A percentile compares a stretch with the other conserved stretches of the same genome.
Evolutionary conservation across 805 yeast genomes (phyloP).

Genomic region (Groenewaldozyma tartarivorans): DNA sequence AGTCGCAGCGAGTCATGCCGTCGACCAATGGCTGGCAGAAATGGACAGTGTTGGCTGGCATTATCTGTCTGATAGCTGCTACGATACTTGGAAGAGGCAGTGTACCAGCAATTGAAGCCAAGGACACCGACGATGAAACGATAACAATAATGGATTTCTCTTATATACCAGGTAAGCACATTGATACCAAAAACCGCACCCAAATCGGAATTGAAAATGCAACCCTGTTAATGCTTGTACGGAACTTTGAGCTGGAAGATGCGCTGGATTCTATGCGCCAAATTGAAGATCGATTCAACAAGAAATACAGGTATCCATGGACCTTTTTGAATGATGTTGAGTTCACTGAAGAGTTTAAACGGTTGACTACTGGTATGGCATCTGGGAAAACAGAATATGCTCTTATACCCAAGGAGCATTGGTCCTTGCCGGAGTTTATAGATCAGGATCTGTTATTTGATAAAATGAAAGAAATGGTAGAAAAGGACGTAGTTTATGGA

Average conservation of each 20-base stretch:
- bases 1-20: too few species aligned
- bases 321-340: slow-evolving; percentile 84
- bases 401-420: slow-evolving; percentile 66
- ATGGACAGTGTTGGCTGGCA: background rate
- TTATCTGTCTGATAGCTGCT: background rate
- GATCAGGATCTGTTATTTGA: slow-evolving; percentile 46
- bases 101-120: background rate
- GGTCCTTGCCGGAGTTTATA: slow-evolving; percentile 71
- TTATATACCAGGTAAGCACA: slow-evolving; percentile 12
- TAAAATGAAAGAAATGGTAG: slow-evolving; percentile 34
- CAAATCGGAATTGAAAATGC: slow-evolving; percentile 64
- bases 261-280: slow-evolving; percentile 71
- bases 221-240: slow-evolving; percentile 74
- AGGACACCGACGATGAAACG: too few species aligned
- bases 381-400: slow-evolving; percentile 78
- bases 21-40: too few species aligned
- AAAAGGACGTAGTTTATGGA: slow-evolving; percentile 51
- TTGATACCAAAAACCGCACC: slow-evolving; percentile 20
- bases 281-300: slow-evolving; percentile 86
- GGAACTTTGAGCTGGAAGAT: slow-evolving; percentile 69
- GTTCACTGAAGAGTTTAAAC: slow-evolving; percentile 73
- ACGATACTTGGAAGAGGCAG: background rate
- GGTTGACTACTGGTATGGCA: slow-evolving; percentile 53
- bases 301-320: slow-evolving; percentile 82
- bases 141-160: slow-evolving; percentile 10